Percentiles rank a stretch among this genome's conserved stretches.
These are phyloP conservation scores for Eucalyptus brandiana DNA, from an alignment of 345 rosid genomes.

Conservation along the genomic window DNA sequence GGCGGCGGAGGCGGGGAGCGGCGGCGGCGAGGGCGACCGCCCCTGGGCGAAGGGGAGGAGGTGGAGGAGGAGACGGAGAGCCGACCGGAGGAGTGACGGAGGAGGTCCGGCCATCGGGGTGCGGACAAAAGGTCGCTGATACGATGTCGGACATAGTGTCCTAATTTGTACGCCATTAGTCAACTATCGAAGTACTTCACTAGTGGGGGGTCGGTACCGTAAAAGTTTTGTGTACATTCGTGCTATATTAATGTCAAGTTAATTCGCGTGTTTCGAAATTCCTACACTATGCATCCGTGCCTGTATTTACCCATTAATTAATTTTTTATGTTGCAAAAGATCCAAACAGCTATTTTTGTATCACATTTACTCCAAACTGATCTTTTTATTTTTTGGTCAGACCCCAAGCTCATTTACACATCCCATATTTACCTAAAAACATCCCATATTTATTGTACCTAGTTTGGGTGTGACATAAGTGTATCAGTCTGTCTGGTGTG, in stretches of 20 bases:
- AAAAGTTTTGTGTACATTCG: neutral
- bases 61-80: neutral
- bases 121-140: neutral
- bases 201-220: neutral
- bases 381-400: too few relatives aligned
- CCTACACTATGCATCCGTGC: neutral
- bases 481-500: too few relatives aligned
- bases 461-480: too few relatives aligned
- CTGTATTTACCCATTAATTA: neutral
- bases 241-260: neutral
- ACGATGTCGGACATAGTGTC: neutral
- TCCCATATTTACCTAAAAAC: too few relatives aligned
- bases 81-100: neutral
- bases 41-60: neutral
- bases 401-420: too few relatives aligned
- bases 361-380: too few relatives aligned
- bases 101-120: neutral
- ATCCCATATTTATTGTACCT: too few relatives aligned
- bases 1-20: neutral
- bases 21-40: neutral
- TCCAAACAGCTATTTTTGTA: too few relatives aligned
- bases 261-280: neutral
- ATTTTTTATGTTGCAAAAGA: neutral
- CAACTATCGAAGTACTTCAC: neutral
- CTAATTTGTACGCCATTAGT: neutral